phyloP scores from a whole-genome alignment of 305 asterid species.

The Fraxinus floribunda region DNA sequence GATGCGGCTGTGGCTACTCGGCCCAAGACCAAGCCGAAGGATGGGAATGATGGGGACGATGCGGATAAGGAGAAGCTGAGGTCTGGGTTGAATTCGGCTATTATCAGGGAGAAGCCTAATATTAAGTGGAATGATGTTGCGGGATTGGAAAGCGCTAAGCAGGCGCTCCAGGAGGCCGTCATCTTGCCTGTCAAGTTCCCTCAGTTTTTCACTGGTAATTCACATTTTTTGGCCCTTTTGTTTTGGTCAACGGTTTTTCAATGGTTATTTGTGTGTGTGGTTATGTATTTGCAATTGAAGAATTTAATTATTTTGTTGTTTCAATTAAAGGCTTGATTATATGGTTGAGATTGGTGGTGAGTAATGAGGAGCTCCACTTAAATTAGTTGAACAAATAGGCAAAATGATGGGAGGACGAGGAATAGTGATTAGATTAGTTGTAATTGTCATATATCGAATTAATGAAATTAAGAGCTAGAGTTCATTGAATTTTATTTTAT shows the following conservation, averaged over 20 bases:
- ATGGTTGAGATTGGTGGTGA: background rate
- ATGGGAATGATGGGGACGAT: background rate
- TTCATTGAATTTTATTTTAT: background rate
- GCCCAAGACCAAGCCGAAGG: background rate
- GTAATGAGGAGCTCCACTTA: background rate
- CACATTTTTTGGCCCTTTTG: background rate
- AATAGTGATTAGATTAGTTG: background rate
- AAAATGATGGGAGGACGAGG: background rate
- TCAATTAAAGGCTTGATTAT: background rate
- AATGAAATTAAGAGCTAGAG: background rate
- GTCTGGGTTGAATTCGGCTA: constrained; percentile 1
- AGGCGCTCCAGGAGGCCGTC: background rate
- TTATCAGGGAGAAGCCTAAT: constrained; percentile 4
- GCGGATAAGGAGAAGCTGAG: background rate
- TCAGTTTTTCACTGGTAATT: background rate
- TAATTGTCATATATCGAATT: background rate
- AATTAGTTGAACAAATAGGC: background rate
- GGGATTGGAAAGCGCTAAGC: constrained; percentile 8
- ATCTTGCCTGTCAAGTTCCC: background rate
- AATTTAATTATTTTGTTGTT: background rate
- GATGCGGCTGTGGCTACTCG: background rate
- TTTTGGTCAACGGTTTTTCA: background rate
- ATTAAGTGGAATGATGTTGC: constrained; percentile 6
- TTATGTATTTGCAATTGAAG: background rate
- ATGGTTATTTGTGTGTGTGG: background rate